Evolutionary conservation across 2,329 filamentous ascomycete species (phyloP).

Genomic region (Teratosphaeriaceae sp.): DNA sequence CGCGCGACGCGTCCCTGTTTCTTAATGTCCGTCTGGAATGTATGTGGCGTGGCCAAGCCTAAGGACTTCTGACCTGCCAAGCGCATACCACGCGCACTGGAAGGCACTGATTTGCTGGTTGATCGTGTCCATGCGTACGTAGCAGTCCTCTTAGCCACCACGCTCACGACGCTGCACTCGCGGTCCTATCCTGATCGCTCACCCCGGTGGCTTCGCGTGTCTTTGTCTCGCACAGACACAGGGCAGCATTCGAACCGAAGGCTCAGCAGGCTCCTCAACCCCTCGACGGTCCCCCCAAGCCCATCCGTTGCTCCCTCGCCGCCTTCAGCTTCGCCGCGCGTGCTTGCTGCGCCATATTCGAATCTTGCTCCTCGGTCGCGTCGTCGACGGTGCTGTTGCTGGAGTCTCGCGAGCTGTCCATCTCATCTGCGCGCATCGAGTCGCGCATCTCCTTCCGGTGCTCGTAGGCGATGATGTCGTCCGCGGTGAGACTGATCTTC

Average conservation of each 20-base stretch:
- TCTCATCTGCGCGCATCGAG: slow-evolving; percentile 16
- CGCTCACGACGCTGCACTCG: too few species aligned
- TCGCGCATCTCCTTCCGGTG: slow-evolving; percentile 25
- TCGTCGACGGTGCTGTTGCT: slow-evolving; percentile 18
- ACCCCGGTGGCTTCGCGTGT: too few species aligned
- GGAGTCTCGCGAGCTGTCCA: slow-evolving; percentile 15
- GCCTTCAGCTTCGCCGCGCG: slow-evolving; percentile 20
- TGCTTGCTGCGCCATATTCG: slow-evolving; percentile 19
- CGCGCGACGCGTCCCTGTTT: slow-evolving; percentile 1
- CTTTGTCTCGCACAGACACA: too few species aligned
- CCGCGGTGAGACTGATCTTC: slow-evolving; percentile 28
- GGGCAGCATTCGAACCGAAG: too few species aligned
- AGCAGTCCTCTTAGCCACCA: too few species aligned
- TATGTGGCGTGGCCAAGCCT: background rate
- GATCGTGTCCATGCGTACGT: too few species aligned
- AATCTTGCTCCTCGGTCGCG: slow-evolving; percentile 9
- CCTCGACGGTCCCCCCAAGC: slow-evolving; percentile 14
- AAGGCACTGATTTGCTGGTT: too few species aligned
- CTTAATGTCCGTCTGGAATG: background rate
- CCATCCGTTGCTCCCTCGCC: slow-evolving; percentile 24
- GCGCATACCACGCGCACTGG: too few species aligned
- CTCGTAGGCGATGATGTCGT: slow-evolving; percentile 29
- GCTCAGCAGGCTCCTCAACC: slow-evolving; percentile 7
- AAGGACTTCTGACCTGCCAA: slow-evolving; percentile 1
- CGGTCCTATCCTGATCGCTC: too few species aligned